Conservation (phyloP, 1,139 yeast species). For the Scheffersomyces cryptocercus region DNA sequence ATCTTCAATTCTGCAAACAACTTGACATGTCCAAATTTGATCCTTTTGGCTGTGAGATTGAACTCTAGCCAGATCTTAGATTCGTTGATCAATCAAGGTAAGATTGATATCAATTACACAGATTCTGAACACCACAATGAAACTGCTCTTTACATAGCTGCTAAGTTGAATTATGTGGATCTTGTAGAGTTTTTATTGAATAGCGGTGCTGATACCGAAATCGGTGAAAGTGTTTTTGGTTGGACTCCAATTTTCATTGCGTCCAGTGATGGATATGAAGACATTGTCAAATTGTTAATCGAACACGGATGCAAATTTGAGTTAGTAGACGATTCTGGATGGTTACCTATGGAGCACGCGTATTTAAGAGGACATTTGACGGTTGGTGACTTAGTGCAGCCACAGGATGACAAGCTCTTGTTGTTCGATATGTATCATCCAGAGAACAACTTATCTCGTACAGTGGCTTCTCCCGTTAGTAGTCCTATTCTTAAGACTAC, state of each 20-base stretch:
- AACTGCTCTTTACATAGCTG: conserved; percentile 79
- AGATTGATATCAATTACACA: conserved; percentile 64
- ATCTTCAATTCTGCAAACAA: conserved; percentile 34
- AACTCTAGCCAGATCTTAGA: conserved; percentile 59
- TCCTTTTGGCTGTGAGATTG: conserved; percentile 71
- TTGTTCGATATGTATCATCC: conserved; percentile 43
- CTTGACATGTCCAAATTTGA: conserved; percentile 49
- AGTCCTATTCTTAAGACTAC: conserved; percentile 11
- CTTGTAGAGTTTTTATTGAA: conserved; percentile 59
- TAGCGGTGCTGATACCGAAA: conserved; percentile 69
- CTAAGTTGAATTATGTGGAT: conserved; percentile 59
- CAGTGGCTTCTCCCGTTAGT: conserved; percentile 16
- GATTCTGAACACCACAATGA: conserved; percentile 66
- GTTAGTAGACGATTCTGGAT: conserved; percentile 79
- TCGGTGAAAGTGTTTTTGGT: conserved; percentile 77
- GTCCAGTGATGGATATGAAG: conserved; percentile 77
- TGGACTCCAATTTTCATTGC: conserved; percentile 96
- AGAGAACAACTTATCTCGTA: conserved; percentile 36
- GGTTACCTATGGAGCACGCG: conserved; percentile 98
- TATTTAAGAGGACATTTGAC: conserved; percentile 83
- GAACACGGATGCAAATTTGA: conserved; percentile 55
- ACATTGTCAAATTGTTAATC: conserved; percentile 58
- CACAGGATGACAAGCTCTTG: conserved; percentile 36
- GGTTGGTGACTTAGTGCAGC: conserved; percentile 62
- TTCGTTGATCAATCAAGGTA: conserved; percentile 55